Evolutionary conservation across 495 filamentous ascomycete genomes (phyloP), one percentile per base, ranked within the genome.

Genomic region (Tuber microsphaerosporum): DNA sequence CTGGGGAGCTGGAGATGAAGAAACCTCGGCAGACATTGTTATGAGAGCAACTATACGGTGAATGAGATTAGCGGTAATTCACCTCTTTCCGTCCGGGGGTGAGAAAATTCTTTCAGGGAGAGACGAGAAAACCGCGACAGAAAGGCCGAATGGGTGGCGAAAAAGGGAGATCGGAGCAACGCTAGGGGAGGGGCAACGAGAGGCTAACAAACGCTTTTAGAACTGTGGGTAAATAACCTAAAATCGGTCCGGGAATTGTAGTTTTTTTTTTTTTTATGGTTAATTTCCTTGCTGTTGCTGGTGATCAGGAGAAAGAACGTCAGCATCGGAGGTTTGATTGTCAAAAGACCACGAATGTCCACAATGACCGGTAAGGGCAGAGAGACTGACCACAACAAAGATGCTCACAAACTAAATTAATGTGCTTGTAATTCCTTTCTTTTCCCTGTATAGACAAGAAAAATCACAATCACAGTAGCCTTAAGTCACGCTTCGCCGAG

Each of bases 11-110:
- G 88, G 85, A 77, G 88, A 81, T 81, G 87, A 84, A 83, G 87
- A 85, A 80, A 86, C 84, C 82, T 86, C 85, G 82, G 91, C 84
- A 87, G 91, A 90, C 90, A 92, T 92, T 73, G 71, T 69, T 73
- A 73, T 73, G 71, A 75, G 74, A 65, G 72, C 73, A 51, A 75
- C 73, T 70, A 68, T 48, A n/a, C n/a, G 31, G 41, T 37, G 14
- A 61, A 75, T 39, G 70, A 42, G 20, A 75, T 31, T 51, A 69
- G 61, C 39, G 51, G 39, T 56, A n/a, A 26, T 69, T 43, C 70
- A 68, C 45, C 26, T 26, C 34, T 39, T 20, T 22, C 22, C n/a
- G 73, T 45, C 74, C 79, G 48, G 76, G 20, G 74, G 75, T 73
- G 70, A 51, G 73, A 61, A 37, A 75, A 73, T 75, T 76, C 75